These are phyloP conservation scores for Cyclocybe aegerita DNA, from an alignment of 768 basidiomycete species.

Conservation along the genomic window DNA sequence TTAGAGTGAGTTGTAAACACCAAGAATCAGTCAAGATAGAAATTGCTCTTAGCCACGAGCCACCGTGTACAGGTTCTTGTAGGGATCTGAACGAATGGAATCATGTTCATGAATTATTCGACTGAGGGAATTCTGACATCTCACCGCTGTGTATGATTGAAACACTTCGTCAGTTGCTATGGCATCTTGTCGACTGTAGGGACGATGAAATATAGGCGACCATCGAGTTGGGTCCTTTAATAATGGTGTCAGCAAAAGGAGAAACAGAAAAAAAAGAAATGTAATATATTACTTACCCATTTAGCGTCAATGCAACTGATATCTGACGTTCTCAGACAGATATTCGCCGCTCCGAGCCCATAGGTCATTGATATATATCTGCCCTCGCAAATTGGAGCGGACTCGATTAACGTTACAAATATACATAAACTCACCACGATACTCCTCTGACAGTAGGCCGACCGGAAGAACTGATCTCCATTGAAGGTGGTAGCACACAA, in stretches of 20 bases:
- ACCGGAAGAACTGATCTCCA: slow-evolving; percentile 7
- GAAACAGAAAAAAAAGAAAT: background rate
- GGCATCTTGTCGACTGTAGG: slow-evolving; percentile 70
- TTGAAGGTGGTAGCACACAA: background rate
- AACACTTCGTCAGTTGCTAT: slow-evolving; percentile 72
- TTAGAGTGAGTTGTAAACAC: slow-evolving; percentile 68
- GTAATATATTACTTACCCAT: slow-evolving; percentile 55
- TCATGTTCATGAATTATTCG: background rate
- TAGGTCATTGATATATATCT: slow-evolving; percentile 54
- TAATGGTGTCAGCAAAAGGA: slow-evolving; percentile 67
- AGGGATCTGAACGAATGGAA: slow-evolving; percentile 63
- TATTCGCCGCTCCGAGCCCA: slow-evolving; percentile 68
- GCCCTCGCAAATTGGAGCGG: background rate
- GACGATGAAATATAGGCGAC: slow-evolving; percentile 70
- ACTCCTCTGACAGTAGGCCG: slow-evolving; percentile 35
- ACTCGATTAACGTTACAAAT: background rate
- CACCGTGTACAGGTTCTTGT: slow-evolving; percentile 92
- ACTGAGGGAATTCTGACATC: slow-evolving; percentile 10
- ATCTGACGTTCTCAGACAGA: slow-evolving; percentile 49
- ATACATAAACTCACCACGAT: slow-evolving; percentile 34
- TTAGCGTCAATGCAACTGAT: slow-evolving; percentile 79
- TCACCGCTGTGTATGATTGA: slow-evolving; percentile 92
- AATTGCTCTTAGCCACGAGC: slow-evolving; percentile 84
- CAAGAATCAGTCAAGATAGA: slow-evolving; percentile 86
- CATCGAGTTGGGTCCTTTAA: slow-evolving; percentile 48